phyloP scores from a whole-genome alignment of 345 rosid species.

The Melaleuca quinquenervia region DNA sequence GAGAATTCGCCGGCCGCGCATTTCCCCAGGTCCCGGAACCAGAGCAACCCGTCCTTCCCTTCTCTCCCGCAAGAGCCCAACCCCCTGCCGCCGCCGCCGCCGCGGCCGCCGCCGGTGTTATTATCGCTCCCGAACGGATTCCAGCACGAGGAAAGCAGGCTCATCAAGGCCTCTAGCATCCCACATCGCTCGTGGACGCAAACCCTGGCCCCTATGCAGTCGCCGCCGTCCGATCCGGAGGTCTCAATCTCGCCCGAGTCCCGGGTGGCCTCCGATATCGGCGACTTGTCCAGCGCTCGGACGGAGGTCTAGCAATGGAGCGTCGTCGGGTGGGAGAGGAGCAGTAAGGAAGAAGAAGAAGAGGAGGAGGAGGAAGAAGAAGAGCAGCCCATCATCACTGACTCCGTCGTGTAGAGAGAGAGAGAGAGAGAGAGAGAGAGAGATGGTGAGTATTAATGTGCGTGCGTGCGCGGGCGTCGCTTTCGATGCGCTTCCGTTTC shows the following conservation, averaged over 20 bases:
- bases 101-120: slow-evolving; percentile 7
- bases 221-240: background rate
- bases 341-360: slow-evolving; percentile 22
- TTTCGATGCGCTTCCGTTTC: background rate
- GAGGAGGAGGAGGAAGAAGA: slow-evolving; percentile 11
- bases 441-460: background rate
- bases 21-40: slow-evolving; percentile 66
- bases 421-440: background rate
- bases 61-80: slow-evolving; percentile 22
- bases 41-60: slow-evolving; percentile 69
- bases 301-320: slow-evolving; percentile 9
- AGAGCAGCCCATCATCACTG: background rate
- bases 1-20: slow-evolving; percentile 73
- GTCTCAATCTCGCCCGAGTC: slow-evolving; percentile 4
- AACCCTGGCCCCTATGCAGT: slow-evolving; percentile 3
- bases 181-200: slow-evolving; percentile 57
- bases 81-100: background rate
- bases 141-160: slow-evolving; percentile 67
- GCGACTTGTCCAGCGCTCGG: background rate
- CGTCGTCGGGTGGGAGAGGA: slow-evolving; percentile 75
- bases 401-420: background rate
- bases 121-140: slow-evolving; percentile 56
- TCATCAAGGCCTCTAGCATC: slow-evolving; percentile 89
- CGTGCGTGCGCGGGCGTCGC: background rate
- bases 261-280: background rate